These are phyloP conservation scores for Fusarium sp. DNA, from an alignment of 2,329 filamentous ascomycete genomes.

Conservation along the genomic window DNA sequence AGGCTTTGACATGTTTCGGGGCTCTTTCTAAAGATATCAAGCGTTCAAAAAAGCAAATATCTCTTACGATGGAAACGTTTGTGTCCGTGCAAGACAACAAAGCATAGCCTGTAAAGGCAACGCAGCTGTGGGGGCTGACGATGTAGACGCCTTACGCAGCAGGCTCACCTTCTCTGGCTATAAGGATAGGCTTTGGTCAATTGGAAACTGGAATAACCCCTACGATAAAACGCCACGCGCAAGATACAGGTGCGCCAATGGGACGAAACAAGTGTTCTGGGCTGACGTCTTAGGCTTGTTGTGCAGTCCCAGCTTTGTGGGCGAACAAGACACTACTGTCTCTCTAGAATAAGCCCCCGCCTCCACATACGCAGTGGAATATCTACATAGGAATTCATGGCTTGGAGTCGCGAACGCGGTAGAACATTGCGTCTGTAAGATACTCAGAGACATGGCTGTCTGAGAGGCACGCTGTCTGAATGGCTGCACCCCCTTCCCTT, in stretches of 20 bases:
- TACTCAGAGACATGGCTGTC: slow-evolving; percentile 35
- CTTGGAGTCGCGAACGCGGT: slow-evolving; percentile 29
- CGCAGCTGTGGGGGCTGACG: background rate
- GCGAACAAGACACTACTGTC: slow-evolving; percentile 18
- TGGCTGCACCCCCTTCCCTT: slow-evolving; percentile 14
- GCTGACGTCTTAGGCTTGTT: slow-evolving; percentile 28
- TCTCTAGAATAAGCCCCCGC: slow-evolving; percentile 1
- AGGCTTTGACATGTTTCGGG: slow-evolving; percentile 19
- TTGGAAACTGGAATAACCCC: slow-evolving; percentile 17
- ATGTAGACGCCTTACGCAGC: slow-evolving; percentile 1
- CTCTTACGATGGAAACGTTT: background rate
- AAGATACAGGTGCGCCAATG: slow-evolving; percentile 2
- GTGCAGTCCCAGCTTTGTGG: slow-evolving; percentile 21
- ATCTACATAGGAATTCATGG: slow-evolving; percentile 35
- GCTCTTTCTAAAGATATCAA: slow-evolving; percentile 24
- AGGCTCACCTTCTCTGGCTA: slow-evolving; percentile 1
- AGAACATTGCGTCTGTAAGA: slow-evolving; percentile 27
- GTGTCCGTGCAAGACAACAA: background rate
- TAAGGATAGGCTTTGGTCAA: slow-evolving; percentile 13
- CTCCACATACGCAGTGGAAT: slow-evolving; percentile 18
- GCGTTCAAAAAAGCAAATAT: slow-evolving; percentile 28
- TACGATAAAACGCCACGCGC: background rate
- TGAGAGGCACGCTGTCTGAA: slow-evolving; percentile 4
- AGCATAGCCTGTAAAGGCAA: slow-evolving; percentile 3
- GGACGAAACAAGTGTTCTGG: slow-evolving; percentile 20